These are phyloP conservation scores for Pseudoneurospora amorphoporcata DNA, from an alignment of 495 filamentous ascomycete species.

Conservation along the genomic window DNA sequence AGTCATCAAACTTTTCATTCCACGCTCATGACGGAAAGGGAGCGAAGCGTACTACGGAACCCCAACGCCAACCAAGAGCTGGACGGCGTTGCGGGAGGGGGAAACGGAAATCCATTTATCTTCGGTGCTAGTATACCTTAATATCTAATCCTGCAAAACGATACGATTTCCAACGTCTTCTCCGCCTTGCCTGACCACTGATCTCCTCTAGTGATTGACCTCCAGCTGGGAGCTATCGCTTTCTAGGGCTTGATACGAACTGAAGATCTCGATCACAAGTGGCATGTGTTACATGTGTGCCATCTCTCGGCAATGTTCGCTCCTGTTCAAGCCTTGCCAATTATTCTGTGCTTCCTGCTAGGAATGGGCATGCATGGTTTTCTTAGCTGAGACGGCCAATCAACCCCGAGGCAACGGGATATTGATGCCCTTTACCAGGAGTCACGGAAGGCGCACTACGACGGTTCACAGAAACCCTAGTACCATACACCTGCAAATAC, in stretches of 20 bases:
- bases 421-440: background rate
- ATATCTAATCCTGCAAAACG: background rate
- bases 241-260: background rate
- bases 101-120: background rate
- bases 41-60: background rate
- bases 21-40: background rate
- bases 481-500: background rate
- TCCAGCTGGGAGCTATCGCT: background rate
- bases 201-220: background rate
- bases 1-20: background rate
- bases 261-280: background rate
- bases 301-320: background rate
- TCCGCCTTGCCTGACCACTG: background rate
- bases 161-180: background rate
- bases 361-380: background rate
- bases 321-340: background rate
- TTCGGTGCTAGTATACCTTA: background rate
- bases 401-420: background rate
- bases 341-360: background rate
- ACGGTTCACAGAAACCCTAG: background rate
- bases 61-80: conserved; percentile 21
- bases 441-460: background rate
- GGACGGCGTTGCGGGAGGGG: conserved; percentile 10
- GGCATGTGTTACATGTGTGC: background rate
- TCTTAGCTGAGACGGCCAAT: background rate